Evolutionary conservation across 441 rosid genomes (phyloP), one percentile per base, ranked within the genome.

Genomic region (Gossypium schwendimanii): DNA sequence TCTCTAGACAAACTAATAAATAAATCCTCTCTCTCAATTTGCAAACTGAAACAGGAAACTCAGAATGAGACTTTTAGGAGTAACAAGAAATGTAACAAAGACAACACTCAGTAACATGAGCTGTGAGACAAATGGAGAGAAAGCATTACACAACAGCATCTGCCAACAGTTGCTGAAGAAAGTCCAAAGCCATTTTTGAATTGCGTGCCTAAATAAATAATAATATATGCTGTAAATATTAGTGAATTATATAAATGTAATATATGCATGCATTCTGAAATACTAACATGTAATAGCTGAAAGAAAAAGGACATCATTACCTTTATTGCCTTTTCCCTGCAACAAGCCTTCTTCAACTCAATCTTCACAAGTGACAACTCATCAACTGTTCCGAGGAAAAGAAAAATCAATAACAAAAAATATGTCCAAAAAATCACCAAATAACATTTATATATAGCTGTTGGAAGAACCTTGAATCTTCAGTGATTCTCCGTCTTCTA

Each of bases 281-380:
- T 71, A 68, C 26, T 59, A 28, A 66, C 63, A 69, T 59, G 28
- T 39, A 63, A 52, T 21, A 23, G 14, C 68, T 71, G 45, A 58
- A 72, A 49, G 41, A 31, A 47, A 67, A 64, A 60, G 63, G 20
- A 70, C 50, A 11, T 33, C 49, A 60, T 72, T 82, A 94, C 99
- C 89, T 84, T 88, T 75, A 59, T 73, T 69, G 93, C 98, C 76
- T 87, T 91, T 65, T 74, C 88, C 75, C 97, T 82, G 82, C 98
- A 95, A 75, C 79, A 75, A 72, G 98, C 96, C 87, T 91, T 92
- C 81, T 84, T 87, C 86, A 92, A 77, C 86, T 92, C 99, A 81
- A 80, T 79, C 82, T 88, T 91, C 75, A 91, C 83, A 63, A 82
- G 79, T 71, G 97, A 84, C 76, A 92, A 76, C 63, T 84, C 87